Percentiles rank a stretch among this genome's conserved stretches.
phyloP scores from a whole-genome alignment of 768 basidiomycete species.

The Agaricus subrufescens region DNA sequence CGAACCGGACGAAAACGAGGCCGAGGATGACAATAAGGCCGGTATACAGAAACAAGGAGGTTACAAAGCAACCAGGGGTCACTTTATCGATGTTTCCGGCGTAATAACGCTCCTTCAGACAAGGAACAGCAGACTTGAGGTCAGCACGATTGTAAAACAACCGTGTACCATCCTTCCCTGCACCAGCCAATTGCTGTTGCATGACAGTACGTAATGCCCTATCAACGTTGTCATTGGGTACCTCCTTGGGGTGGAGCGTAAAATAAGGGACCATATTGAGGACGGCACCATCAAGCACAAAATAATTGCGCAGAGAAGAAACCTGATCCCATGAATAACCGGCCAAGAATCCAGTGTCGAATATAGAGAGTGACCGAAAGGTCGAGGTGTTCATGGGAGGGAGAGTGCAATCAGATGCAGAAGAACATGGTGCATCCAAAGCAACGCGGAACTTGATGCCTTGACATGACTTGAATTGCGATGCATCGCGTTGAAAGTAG shows the following conservation, averaged over 20 bases:
- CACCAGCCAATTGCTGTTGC: constrained; percentile 34
- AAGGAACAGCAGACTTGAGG: constrained; percentile 67
- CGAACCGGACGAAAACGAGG: constrained; percentile 87
- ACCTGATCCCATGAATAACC: constrained; percentile 95
- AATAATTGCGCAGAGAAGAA: constrained; percentile 58
- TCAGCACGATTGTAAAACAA: constrained; percentile 72
- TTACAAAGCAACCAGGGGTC: constrained; percentile 92
- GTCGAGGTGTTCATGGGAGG: constrained; percentile 55
- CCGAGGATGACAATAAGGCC: constrained; percentile 89
- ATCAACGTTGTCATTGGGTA: constrained; percentile 78
- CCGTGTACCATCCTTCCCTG: constrained; percentile 88
- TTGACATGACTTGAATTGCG: constrained; percentile 62
- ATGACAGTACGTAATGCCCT: constrained; percentile 75
- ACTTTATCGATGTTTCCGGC: constrained; percentile 97
- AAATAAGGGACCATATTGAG: constrained; percentile 92
- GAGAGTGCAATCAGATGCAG: constrained; percentile 61
- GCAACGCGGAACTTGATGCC: constrained; percentile 65
- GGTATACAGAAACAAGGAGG: constrained; percentile 82
- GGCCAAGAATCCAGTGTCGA: constrained; percentile 61
- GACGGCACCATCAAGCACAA: constrained; percentile 92
- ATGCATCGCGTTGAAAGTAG: constrained; percentile 66
- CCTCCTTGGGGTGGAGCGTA: constrained; percentile 57
- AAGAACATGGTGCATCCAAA: constrained; percentile 66
- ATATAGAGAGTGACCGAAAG: constrained; percentile 55
- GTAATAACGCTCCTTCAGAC: constrained; percentile 80